Evolutionary conservation across 1,284 basidiomycete genomes (phyloP).

Genomic region (Fomitopsis pinicola): DNA sequence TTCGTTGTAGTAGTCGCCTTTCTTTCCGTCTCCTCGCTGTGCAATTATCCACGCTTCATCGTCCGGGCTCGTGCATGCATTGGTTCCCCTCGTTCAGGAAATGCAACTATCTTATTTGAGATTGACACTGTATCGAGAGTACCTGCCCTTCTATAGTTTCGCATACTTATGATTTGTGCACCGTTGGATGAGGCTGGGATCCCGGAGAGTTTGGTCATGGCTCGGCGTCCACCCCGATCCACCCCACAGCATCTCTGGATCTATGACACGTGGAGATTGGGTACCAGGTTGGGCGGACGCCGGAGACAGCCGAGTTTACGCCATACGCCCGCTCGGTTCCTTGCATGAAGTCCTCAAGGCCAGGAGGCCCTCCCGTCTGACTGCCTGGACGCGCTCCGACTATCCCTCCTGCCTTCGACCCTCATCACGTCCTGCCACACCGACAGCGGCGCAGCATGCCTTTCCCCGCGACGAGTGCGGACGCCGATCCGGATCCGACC

Average conservation of each 20-base stretch:
- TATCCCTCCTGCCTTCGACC: slow-evolving; percentile 6
- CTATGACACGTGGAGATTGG: not conserved
- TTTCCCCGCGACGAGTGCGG: slow-evolving; percentile 46
- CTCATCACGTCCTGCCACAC: not conserved
- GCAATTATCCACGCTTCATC: slow-evolving; percentile 10
- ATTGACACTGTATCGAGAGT: not conserved
- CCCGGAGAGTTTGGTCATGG: no score
- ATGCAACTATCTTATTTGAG: slow-evolving; percentile 2
- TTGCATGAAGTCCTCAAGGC: slow-evolving; percentile 9
- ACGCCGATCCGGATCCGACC: slow-evolving; percentile 65
- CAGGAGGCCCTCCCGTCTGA: not conserved
- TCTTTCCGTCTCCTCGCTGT: slow-evolving; percentile 14
- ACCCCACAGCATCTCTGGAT: not conserved
- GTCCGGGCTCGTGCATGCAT: slow-evolving; percentile 2
- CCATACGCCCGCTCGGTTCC: not conserved
- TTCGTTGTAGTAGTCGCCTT: slow-evolving; percentile 1
- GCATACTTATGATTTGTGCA: not conserved
- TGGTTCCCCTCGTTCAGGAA: not conserved
- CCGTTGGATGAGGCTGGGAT: no score
- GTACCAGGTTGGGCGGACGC: not conserved
- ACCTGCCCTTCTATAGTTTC: not conserved
- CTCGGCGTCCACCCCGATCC: no score
- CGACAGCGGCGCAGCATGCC: slow-evolving; percentile 29
- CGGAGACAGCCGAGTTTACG: not conserved
- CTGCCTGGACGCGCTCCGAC: not conserved